Conservation (phyloP, 257 asterid species). For the Nicotiana attenuata region DNA sequence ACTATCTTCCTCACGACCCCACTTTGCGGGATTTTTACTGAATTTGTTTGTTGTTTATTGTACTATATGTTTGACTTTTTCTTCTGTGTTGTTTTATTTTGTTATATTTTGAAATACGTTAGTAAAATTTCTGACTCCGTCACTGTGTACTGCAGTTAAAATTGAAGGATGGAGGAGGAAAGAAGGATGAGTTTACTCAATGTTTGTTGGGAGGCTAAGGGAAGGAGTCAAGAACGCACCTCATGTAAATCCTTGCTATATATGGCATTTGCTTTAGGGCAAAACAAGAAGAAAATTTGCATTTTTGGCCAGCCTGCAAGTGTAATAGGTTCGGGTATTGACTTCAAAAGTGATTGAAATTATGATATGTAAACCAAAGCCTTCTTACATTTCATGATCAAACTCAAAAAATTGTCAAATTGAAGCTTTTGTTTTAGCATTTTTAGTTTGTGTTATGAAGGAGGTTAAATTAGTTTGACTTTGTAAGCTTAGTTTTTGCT, state of each 20-base stretch:
- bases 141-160: background rate
- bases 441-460: background rate
- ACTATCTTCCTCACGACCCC: no score
- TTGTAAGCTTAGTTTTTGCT: background rate
- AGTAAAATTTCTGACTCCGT: no score
- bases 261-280: constrained; percentile 5
- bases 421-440: background rate
- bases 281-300: background rate
- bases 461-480: background rate
- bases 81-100: no score
- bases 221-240: constrained; percentile 90
- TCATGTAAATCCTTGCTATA: constrained; percentile 32
- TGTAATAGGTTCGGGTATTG: constrained; percentile 85
- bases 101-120: no score
- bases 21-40: no score
- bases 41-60: no score
- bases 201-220: constrained; percentile 11
- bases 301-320: constrained; percentile 25
- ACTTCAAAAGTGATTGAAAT: constrained; percentile 36
- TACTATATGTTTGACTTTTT: no score
- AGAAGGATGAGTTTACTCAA: constrained; percentile 28
- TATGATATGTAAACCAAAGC: constrained; percentile 3
- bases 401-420: background rate
- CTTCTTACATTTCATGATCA: background rate
- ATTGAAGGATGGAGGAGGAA: background rate